Evolutionary conservation across 2,329 filamentous ascomycete genomes (phyloP).

Genomic region (Aspergillus candidus): DNA sequence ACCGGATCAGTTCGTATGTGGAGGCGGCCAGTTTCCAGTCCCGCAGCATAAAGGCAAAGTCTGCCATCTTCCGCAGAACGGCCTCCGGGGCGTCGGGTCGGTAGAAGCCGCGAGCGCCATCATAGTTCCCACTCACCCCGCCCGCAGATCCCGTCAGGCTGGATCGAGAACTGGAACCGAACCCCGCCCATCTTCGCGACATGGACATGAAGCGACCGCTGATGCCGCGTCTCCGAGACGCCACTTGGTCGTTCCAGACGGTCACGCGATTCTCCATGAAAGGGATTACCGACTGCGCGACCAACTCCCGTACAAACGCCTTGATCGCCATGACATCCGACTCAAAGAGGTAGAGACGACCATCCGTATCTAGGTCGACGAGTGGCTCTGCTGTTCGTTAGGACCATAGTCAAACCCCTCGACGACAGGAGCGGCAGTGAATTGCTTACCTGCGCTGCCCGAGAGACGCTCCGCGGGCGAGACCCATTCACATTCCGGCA

Average conservation of each 20-base stretch:
- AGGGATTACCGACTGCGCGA: slow-evolving; percentile 88
- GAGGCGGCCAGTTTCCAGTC: slow-evolving; percentile 91
- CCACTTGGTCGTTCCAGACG: slow-evolving; percentile 95
- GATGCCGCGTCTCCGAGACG: slow-evolving; percentile 79
- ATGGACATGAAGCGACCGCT: slow-evolving; percentile 91
- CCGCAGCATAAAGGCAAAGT: slow-evolving; percentile 93
- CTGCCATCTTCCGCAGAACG: slow-evolving; percentile 84
- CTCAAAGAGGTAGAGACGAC: slow-evolving; percentile 73
- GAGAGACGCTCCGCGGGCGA: slow-evolving; percentile 78
- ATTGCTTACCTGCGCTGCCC: slow-evolving; percentile 51
- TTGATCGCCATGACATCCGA: slow-evolving; percentile 84
- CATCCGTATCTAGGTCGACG: slow-evolving; percentile 61
- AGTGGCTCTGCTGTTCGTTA: slow-evolving; percentile 28
- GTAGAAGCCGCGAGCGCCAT: slow-evolving; percentile 72
- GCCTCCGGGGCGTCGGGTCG: slow-evolving; percentile 78
- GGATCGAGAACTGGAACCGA: slow-evolving; percentile 62
- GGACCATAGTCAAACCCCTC: neutral
- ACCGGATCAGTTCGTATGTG: slow-evolving; percentile 82
- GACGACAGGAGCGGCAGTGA: neutral
- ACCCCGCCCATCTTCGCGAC: slow-evolving; percentile 81
- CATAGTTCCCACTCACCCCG: slow-evolving; percentile 59
- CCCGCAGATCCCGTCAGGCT: slow-evolving; percentile 45
- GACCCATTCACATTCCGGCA: slow-evolving; percentile 83
- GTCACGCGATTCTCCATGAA: slow-evolving; percentile 92
- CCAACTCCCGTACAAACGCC: slow-evolving; percentile 87